Evolutionary conservation across 1,284 basidiomycete genomes (phyloP).

Genomic region (Apiotrichum siamense): DNA sequence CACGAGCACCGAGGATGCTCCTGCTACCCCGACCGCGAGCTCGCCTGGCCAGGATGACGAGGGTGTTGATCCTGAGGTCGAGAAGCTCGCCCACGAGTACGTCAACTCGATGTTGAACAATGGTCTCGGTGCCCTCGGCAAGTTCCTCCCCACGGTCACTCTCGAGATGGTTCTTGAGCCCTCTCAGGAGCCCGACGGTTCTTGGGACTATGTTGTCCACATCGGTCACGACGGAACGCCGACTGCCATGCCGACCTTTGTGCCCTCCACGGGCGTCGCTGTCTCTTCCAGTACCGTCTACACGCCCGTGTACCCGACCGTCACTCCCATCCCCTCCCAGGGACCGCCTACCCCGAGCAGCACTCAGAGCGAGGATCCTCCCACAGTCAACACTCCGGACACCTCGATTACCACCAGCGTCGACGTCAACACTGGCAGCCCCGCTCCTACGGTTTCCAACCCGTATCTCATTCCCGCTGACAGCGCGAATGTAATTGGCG

Average conservation of each 20-base stretch:
- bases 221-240: conserved; percentile 44
- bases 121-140: conserved; percentile 17
- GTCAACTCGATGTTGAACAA: conserved; percentile 22
- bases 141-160: conserved; percentile 42
- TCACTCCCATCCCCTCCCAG: not conserved
- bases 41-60: not conserved
- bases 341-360: conserved; percentile 1
- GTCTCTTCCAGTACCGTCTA: conserved; percentile 8
- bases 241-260: conserved; percentile 40
- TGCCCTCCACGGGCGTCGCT: conserved; percentile 16
- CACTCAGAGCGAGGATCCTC: not conserved
- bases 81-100: conserved; percentile 31
- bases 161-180: conserved; percentile 44
- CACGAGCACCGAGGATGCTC: not conserved
- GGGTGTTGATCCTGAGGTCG: conserved; percentile 18
- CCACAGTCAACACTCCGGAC: too few relatives aligned
- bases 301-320: not conserved
- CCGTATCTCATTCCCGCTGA: conserved; percentile 27
- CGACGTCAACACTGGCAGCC: conserved; percentile 5
- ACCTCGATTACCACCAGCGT: conserved; percentile 3
- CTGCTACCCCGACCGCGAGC: not conserved
- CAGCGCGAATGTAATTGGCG: conserved; percentile 18
- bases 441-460: conserved; percentile 14
- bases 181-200: conserved; percentile 44
- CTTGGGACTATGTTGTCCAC: conserved; percentile 46